These are phyloP conservation scores for Epichloe scottii DNA, from an alignment of 2,329 filamentous ascomycete genomes.

Conservation along the genomic window DNA sequence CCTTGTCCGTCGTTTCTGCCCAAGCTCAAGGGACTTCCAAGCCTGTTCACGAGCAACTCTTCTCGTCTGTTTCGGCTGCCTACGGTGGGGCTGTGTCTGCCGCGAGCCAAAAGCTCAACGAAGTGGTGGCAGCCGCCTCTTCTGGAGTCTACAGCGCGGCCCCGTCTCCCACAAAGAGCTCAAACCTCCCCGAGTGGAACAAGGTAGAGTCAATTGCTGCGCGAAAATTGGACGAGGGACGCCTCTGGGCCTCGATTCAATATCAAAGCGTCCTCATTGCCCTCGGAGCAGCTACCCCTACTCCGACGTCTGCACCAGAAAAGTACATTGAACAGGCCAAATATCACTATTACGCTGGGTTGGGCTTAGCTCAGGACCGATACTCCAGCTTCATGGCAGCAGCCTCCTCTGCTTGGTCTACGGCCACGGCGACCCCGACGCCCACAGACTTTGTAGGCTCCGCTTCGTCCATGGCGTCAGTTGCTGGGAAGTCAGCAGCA, in stretches of 20 bases:
- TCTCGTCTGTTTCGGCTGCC: conserved; percentile 54
- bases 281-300: conserved; percentile 45
- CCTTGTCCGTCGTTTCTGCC: conserved; percentile 52
- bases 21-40: conserved; percentile 57
- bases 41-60: conserved; percentile 55
- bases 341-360: conserved; percentile 61
- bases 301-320: conserved; percentile 34
- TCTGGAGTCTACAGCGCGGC: conserved; percentile 36
- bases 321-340: conserved; percentile 50
- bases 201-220: conserved; percentile 52
- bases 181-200: conserved; percentile 33
- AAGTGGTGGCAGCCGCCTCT: conserved; percentile 41
- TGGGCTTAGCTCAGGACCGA: conserved; percentile 66
- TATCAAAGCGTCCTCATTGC: conserved; percentile 57
- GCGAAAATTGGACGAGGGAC: conserved; percentile 56
- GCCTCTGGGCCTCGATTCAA: conserved; percentile 57
- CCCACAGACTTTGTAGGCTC: conserved; percentile 39
- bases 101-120: conserved; percentile 46
- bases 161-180: conserved; percentile 28
- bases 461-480: conserved; percentile 36
- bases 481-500: conserved; percentile 32
- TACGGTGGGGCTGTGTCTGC: conserved; percentile 54
- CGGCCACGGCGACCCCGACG: conserved; percentile 45
- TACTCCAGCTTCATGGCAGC: conserved; percentile 65
- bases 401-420: conserved; percentile 57